These are phyloP conservation scores for Coemansia sp. DNA, from an alignment of 192 early-diverging fungal genomes.

Conservation along the genomic window DNA sequence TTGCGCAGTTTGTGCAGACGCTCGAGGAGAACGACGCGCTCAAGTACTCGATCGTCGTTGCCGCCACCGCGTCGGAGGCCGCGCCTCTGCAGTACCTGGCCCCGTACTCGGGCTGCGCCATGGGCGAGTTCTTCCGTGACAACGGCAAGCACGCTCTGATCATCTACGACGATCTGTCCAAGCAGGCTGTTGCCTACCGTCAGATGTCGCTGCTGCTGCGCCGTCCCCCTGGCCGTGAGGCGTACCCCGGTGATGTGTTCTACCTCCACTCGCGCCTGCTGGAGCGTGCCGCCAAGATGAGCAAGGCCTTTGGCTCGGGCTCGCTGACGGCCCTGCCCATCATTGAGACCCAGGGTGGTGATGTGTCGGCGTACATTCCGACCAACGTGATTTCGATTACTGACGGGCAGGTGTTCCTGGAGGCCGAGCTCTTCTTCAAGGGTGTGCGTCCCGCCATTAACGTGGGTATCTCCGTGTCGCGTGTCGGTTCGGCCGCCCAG, in stretches of 20 bases:
- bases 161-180: slow-evolving; percentile 99
- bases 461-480: slow-evolving; percentile 99
- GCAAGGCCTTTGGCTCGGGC: slow-evolving; percentile 89
- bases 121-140: slow-evolving; percentile 99
- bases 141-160: slow-evolving; percentile 97
- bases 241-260: slow-evolving; percentile 99
- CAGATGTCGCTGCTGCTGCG: slow-evolving; percentile 99
- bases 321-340: slow-evolving; percentile 98
- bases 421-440: slow-evolving; percentile 99
- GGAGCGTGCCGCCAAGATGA: slow-evolving; percentile 99
- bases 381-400: slow-evolving; percentile 99
- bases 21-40: slow-evolving; percentile 97
- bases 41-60: slow-evolving; percentile 98
- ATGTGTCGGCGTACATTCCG: slow-evolving; percentile 99
- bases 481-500: slow-evolving; percentile 99
- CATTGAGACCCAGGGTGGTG: slow-evolving; percentile 99
- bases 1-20: slow-evolving; percentile 97
- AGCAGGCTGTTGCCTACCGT: slow-evolving; percentile 99
- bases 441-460: slow-evolving; percentile 99
- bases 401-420: slow-evolving; percentile 99
- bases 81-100: slow-evolving; percentile 98
- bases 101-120: slow-evolving; percentile 97
- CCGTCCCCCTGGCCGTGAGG: slow-evolving; percentile 99
- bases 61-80: slow-evolving; percentile 98
- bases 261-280: slow-evolving; percentile 99